A percentile compares a stretch with the other conserved stretches of the same genome.
These are phyloP conservation scores for Coemansia sp. DNA, from an alignment of 192 early-diverging fungal species.

Conservation along the genomic window DNA sequence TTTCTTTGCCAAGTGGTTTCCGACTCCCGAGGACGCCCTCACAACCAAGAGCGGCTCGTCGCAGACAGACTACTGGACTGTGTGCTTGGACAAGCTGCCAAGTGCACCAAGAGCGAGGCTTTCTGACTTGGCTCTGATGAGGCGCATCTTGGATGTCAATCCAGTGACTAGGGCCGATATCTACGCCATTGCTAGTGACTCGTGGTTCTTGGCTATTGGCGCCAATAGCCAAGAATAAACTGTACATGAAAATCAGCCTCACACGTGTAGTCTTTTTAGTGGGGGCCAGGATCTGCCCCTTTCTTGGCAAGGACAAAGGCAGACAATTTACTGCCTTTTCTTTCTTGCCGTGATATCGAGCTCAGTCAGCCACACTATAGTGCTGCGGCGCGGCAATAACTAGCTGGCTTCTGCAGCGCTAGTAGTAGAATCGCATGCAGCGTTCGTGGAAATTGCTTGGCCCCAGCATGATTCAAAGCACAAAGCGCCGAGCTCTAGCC, in stretches of 20 bases:
- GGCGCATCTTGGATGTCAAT: constrained; percentile 26
- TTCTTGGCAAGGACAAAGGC: not conserved
- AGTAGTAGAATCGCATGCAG: not conserved
- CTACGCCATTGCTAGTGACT: constrained; percentile 14
- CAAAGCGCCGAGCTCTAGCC: not conserved
- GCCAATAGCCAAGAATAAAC: not conserved
- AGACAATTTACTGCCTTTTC: not conserved
- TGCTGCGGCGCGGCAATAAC: not conserved
- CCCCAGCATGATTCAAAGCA: not conserved
- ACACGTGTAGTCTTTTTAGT: not conserved
- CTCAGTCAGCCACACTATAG: not conserved
- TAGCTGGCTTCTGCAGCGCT: not conserved
- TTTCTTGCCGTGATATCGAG: not conserved
- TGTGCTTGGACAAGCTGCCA: not conserved
- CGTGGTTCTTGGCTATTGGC: constrained; percentile 27
- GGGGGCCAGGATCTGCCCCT: not conserved
- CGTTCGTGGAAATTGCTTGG: not conserved
- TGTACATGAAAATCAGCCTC: not conserved
- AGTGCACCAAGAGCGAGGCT: not conserved
- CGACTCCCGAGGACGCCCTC: not conserved
- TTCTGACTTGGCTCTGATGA: not conserved
- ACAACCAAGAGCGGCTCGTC: not conserved
- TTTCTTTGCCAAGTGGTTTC: constrained; percentile 40
- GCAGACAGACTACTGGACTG: not conserved
- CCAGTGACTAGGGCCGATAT: constrained; percentile 27